Base-by-base conservation (phyloP, 805 yeast genomes). In the Wickerhamomyces canadensis region DNA sequence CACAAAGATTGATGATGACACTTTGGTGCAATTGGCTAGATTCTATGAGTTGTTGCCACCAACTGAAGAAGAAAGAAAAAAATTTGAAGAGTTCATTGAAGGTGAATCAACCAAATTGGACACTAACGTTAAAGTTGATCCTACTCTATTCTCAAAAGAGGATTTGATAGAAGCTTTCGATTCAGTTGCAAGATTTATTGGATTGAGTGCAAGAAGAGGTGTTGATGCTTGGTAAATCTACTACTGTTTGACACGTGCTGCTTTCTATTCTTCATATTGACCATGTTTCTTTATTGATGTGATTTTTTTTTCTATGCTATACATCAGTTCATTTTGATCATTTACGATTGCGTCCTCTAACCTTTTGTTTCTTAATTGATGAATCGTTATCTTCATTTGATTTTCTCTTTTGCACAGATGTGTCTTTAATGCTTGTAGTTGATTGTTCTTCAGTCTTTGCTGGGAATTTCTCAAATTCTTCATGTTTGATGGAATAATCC, bases 31-130 rank as follows among this genome's bases (percentile, higher is more conserved):
- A 32, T 64, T 86, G 47, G 74, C 84, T 28, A 71, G 76, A 45
- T 87, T 81, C 55, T 88, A 85, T 64, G 95, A 86, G 52, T 60
- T 86, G 38, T 60, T 86, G 29, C 80, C 87, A n/a, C 78, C 84
- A 22, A 70, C 73, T 22, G 63, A 65, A 27, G 72, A 72, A 43
- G 80, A 79, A 48, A 68, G 72, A 34, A 71, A 70, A 25, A 63
- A 65, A 41, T 58, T 75, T 47, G 71, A 70, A 34, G 75, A 74
- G 19, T 70, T 70, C 34, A 52, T 76, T 38, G 74, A 68, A 23
- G 80, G 76, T 15, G 72, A 76, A 41, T 58, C 69, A 12, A 64
- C 65, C 21, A 56, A 65, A 67, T 36, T 66, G 59, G 41, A 47
- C 3, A 58, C 55, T 23, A 55, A 47, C 17, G 61, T 55, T 5